Conservation (phyloP, 305 asterid species). For the Striga hermonthica region DNA sequence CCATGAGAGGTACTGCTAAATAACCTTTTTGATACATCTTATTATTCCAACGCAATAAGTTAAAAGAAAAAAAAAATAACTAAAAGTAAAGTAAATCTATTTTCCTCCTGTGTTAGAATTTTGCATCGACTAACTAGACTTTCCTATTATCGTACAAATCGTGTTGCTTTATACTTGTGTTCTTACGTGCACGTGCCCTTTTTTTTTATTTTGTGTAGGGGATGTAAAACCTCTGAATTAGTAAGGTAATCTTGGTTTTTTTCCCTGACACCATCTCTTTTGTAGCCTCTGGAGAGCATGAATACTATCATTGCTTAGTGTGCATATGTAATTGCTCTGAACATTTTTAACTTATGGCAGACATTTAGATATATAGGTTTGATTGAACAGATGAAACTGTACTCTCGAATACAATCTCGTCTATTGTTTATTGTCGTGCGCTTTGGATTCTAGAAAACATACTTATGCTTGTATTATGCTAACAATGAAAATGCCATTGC, state of each 20-base stretch:
- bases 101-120: background rate
- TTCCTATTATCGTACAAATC: background rate
- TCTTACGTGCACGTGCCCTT: background rate
- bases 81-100: background rate
- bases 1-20: slow-evolving; percentile 31
- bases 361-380: slow-evolving; percentile 18
- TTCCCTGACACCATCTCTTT: slow-evolving; percentile 12
- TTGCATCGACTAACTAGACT: background rate
- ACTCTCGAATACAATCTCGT: background rate
- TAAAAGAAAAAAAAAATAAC: background rate
- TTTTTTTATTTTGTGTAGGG: slow-evolving; percentile 26
- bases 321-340: slow-evolving; percentile 33
- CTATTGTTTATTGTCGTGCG: background rate
- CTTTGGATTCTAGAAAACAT: background rate
- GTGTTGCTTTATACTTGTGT: background rate
- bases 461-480: background rate
- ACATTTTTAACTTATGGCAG: slow-evolving; percentile 28
- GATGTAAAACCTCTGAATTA: slow-evolving; percentile 18
- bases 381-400: slow-evolving; percentile 16
- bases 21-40: slow-evolving; percentile 1
- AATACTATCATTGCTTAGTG: slow-evolving; percentile 14
- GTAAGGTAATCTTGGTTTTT: slow-evolving; percentile 6
- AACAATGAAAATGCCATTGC: background rate
- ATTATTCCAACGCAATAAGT: background rate
- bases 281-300: background rate